A percentile compares a stretch with the other conserved stretches of the same genome.
Evolutionary conservation across 768 basidiomycete genomes (phyloP).

Genomic region (Tulasnella sp.): DNA sequence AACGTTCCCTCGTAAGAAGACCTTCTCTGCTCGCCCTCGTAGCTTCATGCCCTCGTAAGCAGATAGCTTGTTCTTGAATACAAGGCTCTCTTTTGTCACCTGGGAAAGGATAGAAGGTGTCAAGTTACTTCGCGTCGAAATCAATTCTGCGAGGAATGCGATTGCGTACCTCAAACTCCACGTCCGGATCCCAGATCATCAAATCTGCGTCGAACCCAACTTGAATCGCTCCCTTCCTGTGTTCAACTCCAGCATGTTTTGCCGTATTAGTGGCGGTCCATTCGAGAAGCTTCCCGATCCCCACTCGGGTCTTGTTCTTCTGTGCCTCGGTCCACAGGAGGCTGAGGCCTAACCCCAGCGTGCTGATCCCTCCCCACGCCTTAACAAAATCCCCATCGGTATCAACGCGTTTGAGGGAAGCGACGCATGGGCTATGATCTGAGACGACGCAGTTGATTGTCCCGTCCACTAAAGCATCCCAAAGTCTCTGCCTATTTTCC

Average conservation of each 20-base stretch:
- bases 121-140: too few species aligned
- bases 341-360: conserved; percentile 81
- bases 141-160: too few species aligned
- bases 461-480: conserved; percentile 73
- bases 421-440: conserved; percentile 88
- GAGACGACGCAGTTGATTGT: conserved; percentile 89
- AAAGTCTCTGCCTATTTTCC: conserved; percentile 62
- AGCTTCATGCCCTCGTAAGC: conserved; percentile 74
- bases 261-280: conserved; percentile 74
- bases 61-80: conserved; percentile 91
- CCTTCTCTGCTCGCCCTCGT: conserved; percentile 60
- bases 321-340: conserved; percentile 79
- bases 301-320: conserved; percentile 39
- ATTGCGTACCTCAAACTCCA: conserved; percentile 26
- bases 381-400: conserved; percentile 61
- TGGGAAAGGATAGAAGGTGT: conserved; percentile 24
- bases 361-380: conserved; percentile 93
- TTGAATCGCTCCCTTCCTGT: conserved; percentile 58
- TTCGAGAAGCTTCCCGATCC: conserved; percentile 50
- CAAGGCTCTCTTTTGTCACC: conserved; percentile 62
- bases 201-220: conserved; percentile 81
- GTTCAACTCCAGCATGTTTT: conserved; percentile 60
- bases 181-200: conserved; percentile 65
- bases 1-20: conserved; percentile 65
- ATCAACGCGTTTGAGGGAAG: conserved; percentile 65